These are phyloP conservation scores for Brassica rapa DNA, from an alignment of 345 rosid genomes.

Conservation along the genomic window DNA sequence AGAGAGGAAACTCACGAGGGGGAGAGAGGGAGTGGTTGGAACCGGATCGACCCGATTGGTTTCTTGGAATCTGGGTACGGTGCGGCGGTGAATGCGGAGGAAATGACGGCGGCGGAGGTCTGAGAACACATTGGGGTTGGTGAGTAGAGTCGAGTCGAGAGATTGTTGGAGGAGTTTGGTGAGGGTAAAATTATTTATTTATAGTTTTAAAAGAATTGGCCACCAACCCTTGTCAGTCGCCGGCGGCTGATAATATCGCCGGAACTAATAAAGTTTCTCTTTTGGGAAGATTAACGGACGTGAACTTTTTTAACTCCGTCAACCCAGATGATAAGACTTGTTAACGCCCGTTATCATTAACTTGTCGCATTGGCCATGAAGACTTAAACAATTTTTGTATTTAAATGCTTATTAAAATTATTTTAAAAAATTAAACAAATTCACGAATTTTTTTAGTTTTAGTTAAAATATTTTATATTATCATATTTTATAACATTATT, in stretches of 20 bases:
- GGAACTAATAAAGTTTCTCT: background rate
- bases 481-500: no score
- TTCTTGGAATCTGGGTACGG: slow-evolving; percentile 22
- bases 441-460: no score
- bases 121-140: slow-evolving; percentile 42
- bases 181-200: background rate
- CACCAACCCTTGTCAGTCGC: slow-evolving; percentile 8
- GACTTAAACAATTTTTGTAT: no score
- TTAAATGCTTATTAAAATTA: no score
- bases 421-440: no score
- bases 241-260: slow-evolving; percentile 2
- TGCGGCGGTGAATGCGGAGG: background rate
- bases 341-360: no score
- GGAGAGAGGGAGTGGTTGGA: slow-evolving; percentile 36
- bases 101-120: slow-evolving; percentile 28
- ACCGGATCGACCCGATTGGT: slow-evolving; percentile 42
- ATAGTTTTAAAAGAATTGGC: background rate
- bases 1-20: slow-evolving; percentile 40
- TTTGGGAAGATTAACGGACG: background rate
- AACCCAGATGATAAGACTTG: no score
- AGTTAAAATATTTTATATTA: no score
- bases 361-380: no score
- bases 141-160: slow-evolving; percentile 9
- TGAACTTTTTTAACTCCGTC: no score
- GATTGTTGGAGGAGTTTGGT: slow-evolving; percentile 34